Conservation (phyloP, 192 early-diverging fungal genomes). For the Chytriomyces confervae region DNA sequence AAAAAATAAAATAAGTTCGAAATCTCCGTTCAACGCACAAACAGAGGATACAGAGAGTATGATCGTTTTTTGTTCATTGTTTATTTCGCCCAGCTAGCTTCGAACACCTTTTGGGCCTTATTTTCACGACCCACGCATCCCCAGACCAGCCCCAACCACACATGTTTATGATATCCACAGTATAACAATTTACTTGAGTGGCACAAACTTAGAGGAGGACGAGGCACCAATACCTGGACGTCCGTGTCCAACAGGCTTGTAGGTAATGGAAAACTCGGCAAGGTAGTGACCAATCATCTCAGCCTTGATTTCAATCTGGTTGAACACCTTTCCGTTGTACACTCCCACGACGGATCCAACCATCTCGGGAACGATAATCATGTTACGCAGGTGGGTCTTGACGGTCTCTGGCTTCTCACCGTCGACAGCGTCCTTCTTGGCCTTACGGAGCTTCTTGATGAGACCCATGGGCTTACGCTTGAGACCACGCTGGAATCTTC, state of each 20-base stretch:
- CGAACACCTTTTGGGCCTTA: too few species aligned
- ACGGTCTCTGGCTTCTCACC: conserved; percentile 94
- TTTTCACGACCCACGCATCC: too few species aligned
- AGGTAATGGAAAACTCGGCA: conserved; percentile 96
- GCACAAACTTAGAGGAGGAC: conserved; percentile 83
- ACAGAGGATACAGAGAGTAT: too few species aligned
- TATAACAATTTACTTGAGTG: conserved; percentile 53
- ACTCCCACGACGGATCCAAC: conserved; percentile 94
- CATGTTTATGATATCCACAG: neutral
- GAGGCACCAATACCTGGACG: conserved; percentile 99
- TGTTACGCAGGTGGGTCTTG: conserved; percentile 99
- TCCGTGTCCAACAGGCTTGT: conserved; percentile 99
- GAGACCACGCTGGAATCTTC: conserved; percentile 97
- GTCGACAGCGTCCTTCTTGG: conserved; percentile 89
- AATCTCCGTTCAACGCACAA: too few species aligned
- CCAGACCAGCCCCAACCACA: too few species aligned
- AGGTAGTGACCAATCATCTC: conserved; percentile 98
- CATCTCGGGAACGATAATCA: conserved; percentile 99
- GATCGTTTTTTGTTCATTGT: too few species aligned
- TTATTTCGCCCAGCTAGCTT: too few species aligned
- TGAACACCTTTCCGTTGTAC: conserved; percentile 99
- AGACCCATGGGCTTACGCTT: conserved; percentile 99
- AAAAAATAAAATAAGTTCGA: too few species aligned
- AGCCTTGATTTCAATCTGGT: conserved; percentile 98
- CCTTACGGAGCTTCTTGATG: conserved; percentile 99